These are phyloP conservation scores for Penicillium frequentans DNA, from an alignment of 2,329 filamentous ascomycete species.

Conservation along the genomic window DNA sequence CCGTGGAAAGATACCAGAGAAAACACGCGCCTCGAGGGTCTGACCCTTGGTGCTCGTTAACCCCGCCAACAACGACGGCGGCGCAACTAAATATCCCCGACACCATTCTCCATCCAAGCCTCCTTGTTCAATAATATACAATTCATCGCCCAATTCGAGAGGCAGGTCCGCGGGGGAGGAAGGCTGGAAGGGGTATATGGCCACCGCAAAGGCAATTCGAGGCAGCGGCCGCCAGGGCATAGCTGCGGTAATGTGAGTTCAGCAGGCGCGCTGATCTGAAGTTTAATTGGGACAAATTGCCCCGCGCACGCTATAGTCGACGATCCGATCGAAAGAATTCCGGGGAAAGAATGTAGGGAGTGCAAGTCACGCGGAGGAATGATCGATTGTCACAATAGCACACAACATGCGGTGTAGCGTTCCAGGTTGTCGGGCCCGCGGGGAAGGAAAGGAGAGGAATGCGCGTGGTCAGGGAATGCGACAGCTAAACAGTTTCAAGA, in stretches of 20 bases:
- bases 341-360: slow-evolving; percentile 10
- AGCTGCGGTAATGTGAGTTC: slow-evolving; percentile 25
- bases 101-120: slow-evolving; percentile 84
- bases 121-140: slow-evolving; percentile 98
- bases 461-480: slow-evolving; percentile 19
- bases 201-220: slow-evolving; percentile 96
- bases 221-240: slow-evolving; percentile 98
- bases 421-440: slow-evolving; percentile 10
- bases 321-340: slow-evolving; percentile 18
- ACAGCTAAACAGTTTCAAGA: slow-evolving; percentile 19
- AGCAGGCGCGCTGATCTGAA: not conserved
- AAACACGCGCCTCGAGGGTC: slow-evolving; percentile 91
- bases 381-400: slow-evolving; percentile 25
- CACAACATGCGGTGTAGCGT: slow-evolving; percentile 27
- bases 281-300: slow-evolving; percentile 9
- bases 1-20: slow-evolving; percentile 95
- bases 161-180: slow-evolving; percentile 86
- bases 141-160: slow-evolving; percentile 94
- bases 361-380: slow-evolving; percentile 20
- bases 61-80: slow-evolving; percentile 87
- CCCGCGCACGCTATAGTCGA: slow-evolving; percentile 22
- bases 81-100: slow-evolving; percentile 91
- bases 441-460: slow-evolving; percentile 23
- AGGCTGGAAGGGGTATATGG: slow-evolving; percentile 89
- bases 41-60: slow-evolving; percentile 89